Conservation (phyloP, 1,284 basidiomycete genomes). For the Cutaneotrichosporon spelunceum region DNA sequence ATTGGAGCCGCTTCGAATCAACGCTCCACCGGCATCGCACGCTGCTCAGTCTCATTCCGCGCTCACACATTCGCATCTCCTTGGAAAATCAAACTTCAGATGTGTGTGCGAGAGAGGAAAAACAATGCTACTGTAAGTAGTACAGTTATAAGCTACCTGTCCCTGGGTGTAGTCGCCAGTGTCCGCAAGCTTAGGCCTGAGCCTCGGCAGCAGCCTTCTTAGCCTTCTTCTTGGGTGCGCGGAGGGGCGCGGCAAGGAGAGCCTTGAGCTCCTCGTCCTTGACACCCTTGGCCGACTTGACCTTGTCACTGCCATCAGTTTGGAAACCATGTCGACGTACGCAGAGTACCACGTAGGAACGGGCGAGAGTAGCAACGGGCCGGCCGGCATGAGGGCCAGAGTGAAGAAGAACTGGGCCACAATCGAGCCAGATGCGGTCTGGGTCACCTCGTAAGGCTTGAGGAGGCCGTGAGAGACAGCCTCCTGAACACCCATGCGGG, state of each 20-base stretch:
- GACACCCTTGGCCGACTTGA: constrained; percentile 75
- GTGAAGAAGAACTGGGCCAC: constrained; percentile 96
- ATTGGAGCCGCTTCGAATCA: no score
- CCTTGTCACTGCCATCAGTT: constrained; percentile 56
- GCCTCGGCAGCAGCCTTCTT: constrained; percentile 59
- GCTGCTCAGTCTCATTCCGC: background rate
- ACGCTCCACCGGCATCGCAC: background rate
- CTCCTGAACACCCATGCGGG: constrained; percentile 92
- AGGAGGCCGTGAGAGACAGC: constrained; percentile 76
- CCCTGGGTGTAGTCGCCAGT: background rate
- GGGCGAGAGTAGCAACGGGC: constrained; percentile 78
- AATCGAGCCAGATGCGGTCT: constrained; percentile 72
- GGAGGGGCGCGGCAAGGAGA: constrained; percentile 70
- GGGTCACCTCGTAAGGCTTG: constrained; percentile 54
- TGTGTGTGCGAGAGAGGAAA: background rate
- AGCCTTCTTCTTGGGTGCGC: constrained; percentile 88
- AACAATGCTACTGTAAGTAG: constrained; percentile 9
- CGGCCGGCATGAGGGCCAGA: constrained; percentile 76
- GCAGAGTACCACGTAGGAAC: constrained; percentile 88
- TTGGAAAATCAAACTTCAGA: background rate
- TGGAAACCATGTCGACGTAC: constrained; percentile 41
- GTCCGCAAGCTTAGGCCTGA: constrained; percentile 9
- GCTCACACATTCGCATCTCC: background rate
- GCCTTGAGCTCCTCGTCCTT: constrained; percentile 81
- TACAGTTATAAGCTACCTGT: constrained; percentile 3